A percentile compares a stretch with the other conserved stretches of the same genome.
Evolutionary conservation across 140 eudicot species (phyloP).

Genomic region (Stevia rebaudiana): DNA sequence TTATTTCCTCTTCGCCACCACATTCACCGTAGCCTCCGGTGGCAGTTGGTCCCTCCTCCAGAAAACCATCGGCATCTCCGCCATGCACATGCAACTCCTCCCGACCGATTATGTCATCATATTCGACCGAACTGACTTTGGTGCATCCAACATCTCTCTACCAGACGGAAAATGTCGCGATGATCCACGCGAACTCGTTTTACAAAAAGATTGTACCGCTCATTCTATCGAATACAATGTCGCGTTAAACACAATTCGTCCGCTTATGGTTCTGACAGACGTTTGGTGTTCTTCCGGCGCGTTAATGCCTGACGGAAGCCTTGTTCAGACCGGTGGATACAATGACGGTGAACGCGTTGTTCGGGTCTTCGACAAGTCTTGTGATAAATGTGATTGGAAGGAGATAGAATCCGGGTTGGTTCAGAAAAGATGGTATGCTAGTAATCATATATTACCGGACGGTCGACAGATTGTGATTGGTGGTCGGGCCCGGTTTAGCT

Average conservation of each 20-base stretch:
- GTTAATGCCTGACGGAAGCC: constrained; percentile 43
- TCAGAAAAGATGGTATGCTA: constrained; percentile 65
- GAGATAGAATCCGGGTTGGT: constrained; percentile 33
- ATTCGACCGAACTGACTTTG: constrained; percentile 69
- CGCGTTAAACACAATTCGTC: constrained; percentile 41
- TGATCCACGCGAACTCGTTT: constrained; percentile 24
- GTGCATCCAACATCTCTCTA: constrained; percentile 59
- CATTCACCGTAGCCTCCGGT: constrained; percentile 10
- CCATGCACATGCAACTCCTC: constrained; percentile 94
- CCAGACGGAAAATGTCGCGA: constrained; percentile 47
- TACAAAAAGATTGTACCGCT: constrained; percentile 58
- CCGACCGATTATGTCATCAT: constrained; percentile 53
- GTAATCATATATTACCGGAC: constrained; percentile 61
- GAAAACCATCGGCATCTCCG: constrained; percentile 46
- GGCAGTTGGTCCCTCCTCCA: constrained; percentile 47
- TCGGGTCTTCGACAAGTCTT: constrained; percentile 27
- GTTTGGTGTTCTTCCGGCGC: constrained; percentile 82
- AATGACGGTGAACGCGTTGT: constrained; percentile 53
- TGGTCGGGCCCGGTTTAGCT: constrained; percentile 54
- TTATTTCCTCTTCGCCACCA: background rate
- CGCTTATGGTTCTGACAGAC: constrained; percentile 55
- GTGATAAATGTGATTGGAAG: constrained; percentile 58
- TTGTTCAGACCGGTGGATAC: constrained; percentile 63
- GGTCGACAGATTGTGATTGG: constrained; percentile 65
- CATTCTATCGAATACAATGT: constrained; percentile 66